A percentile compares a stretch with the other conserved stretches of the same genome.
Evolutionary conservation across 805 yeast species (phyloP).

Genomic region (Sugiyamaella marilandica): DNA sequence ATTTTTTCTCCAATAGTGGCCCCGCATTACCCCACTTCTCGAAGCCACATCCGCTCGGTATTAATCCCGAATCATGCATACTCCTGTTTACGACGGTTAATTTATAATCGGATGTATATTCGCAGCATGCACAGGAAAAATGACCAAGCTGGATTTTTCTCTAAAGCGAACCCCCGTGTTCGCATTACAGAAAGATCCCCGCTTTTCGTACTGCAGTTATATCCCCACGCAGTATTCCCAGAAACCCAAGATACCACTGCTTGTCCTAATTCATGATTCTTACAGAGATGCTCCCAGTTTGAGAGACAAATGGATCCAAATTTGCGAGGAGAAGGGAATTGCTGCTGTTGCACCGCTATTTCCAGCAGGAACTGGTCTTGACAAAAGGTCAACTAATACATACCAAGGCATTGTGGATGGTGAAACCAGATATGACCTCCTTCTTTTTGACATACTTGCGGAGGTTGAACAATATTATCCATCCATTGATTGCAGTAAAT

Average conservation of each 20-base stretch:
- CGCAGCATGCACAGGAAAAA: background rate
- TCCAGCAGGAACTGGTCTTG: slow-evolving; percentile 2
- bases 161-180: slow-evolving; percentile 3
- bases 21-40: background rate
- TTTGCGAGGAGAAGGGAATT: slow-evolving; percentile 2
- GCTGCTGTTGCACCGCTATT: slow-evolving; percentile 6
- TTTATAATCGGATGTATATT: background rate
- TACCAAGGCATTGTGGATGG: slow-evolving; percentile 3
- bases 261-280: slow-evolving; percentile 8
- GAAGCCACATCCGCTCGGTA: background rate
- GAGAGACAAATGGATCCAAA: slow-evolving; percentile 3
- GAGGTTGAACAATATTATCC: slow-evolving; percentile 3
- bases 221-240: slow-evolving; percentile 2
- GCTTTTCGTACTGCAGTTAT: slow-evolving; percentile 6
- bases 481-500: background rate
- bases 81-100: background rate
- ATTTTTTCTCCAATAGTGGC: background rate
- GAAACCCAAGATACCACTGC: background rate
- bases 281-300: slow-evolving; percentile 7
- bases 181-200: slow-evolving; percentile 3
- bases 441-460: slow-evolving; percentile 1
- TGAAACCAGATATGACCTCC: slow-evolving; percentile 2
- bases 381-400: slow-evolving; percentile 2
- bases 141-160: slow-evolving; percentile 1
- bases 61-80: background rate